Evolutionary conservation across 2,329 filamentous ascomycete species (phyloP).

Genomic region (Amauroascus niger): DNA sequence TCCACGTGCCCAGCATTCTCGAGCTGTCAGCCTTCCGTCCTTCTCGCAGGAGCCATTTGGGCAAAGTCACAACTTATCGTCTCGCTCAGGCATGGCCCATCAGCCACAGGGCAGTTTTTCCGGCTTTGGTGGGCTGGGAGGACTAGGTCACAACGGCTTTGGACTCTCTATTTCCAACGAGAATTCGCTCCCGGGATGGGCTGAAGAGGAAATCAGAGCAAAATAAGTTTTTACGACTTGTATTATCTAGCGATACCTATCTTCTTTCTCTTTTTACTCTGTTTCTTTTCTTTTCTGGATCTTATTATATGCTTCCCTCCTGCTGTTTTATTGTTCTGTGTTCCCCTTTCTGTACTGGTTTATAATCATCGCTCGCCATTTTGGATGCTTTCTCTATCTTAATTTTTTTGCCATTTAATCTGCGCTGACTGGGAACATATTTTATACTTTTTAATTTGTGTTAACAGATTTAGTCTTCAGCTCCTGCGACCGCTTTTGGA

Average conservation of each 20-base stretch:
- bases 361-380: slow-evolving; percentile 5
- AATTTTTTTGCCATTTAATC: slow-evolving; percentile 4
- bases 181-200: slow-evolving; percentile 51
- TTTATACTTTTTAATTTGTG: slow-evolving; percentile 6
- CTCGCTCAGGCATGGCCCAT: slow-evolving; percentile 29
- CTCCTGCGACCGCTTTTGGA: neutral
- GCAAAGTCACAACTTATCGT: slow-evolving; percentile 29
- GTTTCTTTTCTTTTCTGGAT: too few species aligned
- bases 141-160: slow-evolving; percentile 48
- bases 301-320: neutral
- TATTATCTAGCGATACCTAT: slow-evolving; percentile 8
- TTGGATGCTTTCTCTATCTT: neutral
- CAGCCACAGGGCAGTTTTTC: slow-evolving; percentile 46
- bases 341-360: slow-evolving; percentile 12
- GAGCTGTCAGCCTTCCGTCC: slow-evolving; percentile 79
- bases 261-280: slow-evolving; percentile 4
- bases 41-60: slow-evolving; percentile 53
- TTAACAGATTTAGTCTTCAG: neutral
- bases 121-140: slow-evolving; percentile 50
- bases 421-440: slow-evolving; percentile 6
- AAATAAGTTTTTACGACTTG: slow-evolving; percentile 34
- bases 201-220: slow-evolving; percentile 53
- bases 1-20: slow-evolving; percentile 55
- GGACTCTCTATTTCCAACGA: slow-evolving; percentile 52
- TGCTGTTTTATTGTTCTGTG: slow-evolving; percentile 16